phyloP scores from a whole-genome alignment of 352 stramenopile species.

The Aphanomyces invadans region DNA sequence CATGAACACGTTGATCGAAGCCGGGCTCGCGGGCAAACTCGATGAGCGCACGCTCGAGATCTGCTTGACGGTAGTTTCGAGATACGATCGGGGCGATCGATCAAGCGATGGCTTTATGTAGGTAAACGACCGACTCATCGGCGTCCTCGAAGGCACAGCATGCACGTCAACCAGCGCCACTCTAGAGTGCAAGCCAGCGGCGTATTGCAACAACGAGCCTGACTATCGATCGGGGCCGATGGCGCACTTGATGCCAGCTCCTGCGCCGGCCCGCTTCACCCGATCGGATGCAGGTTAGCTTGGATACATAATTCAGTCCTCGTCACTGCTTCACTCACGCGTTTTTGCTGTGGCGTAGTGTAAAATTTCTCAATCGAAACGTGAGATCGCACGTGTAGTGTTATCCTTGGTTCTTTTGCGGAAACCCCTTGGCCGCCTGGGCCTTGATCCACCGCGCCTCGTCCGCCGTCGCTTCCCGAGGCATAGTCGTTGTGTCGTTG shows the following conservation, averaged over 20 bases:
- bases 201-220: constrained; percentile 1
- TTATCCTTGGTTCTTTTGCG: constrained; percentile 34
- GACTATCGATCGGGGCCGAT: constrained; percentile 12
- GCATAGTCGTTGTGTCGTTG: constrained; percentile 42
- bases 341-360: not conserved
- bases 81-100: not conserved
- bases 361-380: no score
- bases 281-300: not conserved
- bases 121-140: constrained; percentile 80
- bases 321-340: not conserved
- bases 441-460: constrained; percentile 53
- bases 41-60: constrained; percentile 69
- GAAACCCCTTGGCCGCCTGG: constrained; percentile 57
- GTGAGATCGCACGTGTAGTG: no score
- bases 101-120: constrained; percentile 19
- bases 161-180: not conserved
- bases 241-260: not conserved
- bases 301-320: not conserved
- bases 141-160: constrained; percentile 46
- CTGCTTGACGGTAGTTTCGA: constrained; percentile 57
- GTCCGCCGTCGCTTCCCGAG: constrained; percentile 38
- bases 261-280: not conserved
- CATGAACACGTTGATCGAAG: constrained; percentile 85
- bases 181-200: constrained; percentile 1
- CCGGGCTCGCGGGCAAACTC: constrained; percentile 75